Conservation (phyloP, 768 basidiomycete species). For the Russula earlei region DNA sequence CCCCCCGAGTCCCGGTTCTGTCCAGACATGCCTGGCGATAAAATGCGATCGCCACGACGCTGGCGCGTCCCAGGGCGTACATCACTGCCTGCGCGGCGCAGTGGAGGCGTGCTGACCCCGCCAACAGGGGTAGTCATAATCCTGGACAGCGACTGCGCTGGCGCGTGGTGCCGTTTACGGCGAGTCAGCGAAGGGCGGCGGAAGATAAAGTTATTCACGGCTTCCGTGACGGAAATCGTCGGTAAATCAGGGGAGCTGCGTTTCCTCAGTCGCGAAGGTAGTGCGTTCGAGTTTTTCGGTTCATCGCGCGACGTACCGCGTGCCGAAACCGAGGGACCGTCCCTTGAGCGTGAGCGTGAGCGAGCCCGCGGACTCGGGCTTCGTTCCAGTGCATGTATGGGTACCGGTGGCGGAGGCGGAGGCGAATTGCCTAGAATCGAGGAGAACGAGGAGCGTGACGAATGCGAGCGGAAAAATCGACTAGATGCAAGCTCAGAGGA, state of each 20-base stretch:
- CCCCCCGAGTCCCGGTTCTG: constrained; percentile 11
- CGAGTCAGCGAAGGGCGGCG: constrained; percentile 15
- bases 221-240: constrained; percentile 37
- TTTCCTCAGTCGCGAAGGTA: constrained; percentile 4
- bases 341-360: neutral
- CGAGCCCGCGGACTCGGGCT: neutral
- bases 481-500: constrained; percentile 46
- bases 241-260: constrained; percentile 38
- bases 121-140: constrained; percentile 11
- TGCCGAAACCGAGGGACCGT: neutral
- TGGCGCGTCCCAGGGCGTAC: constrained; percentile 12
- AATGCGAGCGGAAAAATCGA: constrained; percentile 41
- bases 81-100: constrained; percentile 24
- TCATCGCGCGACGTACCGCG: neutral
- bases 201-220: constrained; percentile 37
- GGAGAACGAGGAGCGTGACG: constrained; percentile 45
- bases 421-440: constrained; percentile 37
- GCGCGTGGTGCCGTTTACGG: neutral
- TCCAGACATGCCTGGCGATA: constrained; percentile 21
- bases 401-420: neutral
- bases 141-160: neutral
- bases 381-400: neutral
- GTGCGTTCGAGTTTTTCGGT: neutral
- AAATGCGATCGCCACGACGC: constrained; percentile 1
- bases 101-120: constrained; percentile 17